Evolutionary conservation across 2,329 filamentous ascomycete genomes (phyloP).

Genomic region (Iodosphaeria phyllophila): DNA sequence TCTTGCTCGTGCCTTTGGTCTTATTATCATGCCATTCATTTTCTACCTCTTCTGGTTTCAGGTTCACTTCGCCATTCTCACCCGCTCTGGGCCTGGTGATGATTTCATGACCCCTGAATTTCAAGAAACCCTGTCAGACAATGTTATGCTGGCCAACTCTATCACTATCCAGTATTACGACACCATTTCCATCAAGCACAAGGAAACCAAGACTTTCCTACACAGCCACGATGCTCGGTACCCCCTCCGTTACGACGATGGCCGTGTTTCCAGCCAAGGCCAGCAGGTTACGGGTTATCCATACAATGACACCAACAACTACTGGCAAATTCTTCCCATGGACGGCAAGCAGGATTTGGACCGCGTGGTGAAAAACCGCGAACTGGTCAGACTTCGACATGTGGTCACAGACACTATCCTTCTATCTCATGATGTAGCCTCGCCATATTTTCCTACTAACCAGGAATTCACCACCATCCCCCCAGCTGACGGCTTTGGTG

Average conservation of each 20-base stretch:
- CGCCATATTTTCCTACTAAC: conserved; percentile 90
- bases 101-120: conserved; percentile 99
- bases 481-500: conserved; percentile 50
- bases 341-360: conserved; percentile 37
- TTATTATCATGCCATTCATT: conserved; percentile 83
- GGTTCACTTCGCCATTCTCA: conserved; percentile 87
- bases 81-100: conserved; percentile 77
- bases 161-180: conserved; percentile 83
- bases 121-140: conserved; percentile 92
- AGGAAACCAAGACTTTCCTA: conserved; percentile 91
- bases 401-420: conserved; percentile 71
- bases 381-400: conserved; percentile 73
- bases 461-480: conserved; percentile 88
- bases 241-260: conserved; percentile 90
- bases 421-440: conserved; percentile 90
- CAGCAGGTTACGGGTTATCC: conserved; percentile 98
- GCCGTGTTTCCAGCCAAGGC: conserved; percentile 88
- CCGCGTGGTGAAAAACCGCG: conserved; percentile 60
- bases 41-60: conserved; percentile 99
- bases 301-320: conserved; percentile 96
- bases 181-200: conserved; percentile 72
- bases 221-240: conserved; percentile 85
- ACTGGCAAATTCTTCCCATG: conserved; percentile 81
- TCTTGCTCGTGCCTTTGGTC: conserved; percentile 61
- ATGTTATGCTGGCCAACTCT: conserved; percentile 75